phyloP scores from a whole-genome alignment of 2,329 filamentous ascomycete genomes.

The Botryosphaeria dothidea region DNA sequence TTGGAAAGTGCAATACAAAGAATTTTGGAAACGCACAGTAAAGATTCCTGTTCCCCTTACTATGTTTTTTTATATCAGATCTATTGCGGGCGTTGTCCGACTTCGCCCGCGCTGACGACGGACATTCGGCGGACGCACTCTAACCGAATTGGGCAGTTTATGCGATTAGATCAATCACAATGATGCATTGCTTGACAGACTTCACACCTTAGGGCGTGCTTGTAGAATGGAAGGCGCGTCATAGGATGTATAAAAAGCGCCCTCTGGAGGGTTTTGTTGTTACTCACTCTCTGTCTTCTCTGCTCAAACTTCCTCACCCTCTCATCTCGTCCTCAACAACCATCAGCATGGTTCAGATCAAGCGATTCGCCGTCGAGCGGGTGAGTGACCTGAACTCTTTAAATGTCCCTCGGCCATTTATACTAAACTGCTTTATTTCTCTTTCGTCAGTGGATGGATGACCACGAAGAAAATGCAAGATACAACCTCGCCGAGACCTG shows the following conservation, averaged over 20 bases:
- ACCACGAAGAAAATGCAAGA: conserved; percentile 52
- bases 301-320: neutral
- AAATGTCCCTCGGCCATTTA: too few relatives aligned
- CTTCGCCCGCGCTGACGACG: neutral
- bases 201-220: neutral
- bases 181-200: neutral
- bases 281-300: neutral
- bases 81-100: neutral
- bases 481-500: conserved; percentile 81
- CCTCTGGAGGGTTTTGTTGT: neutral
- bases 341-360: conserved; percentile 21
- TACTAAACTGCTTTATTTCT: too few relatives aligned
- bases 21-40: too few relatives aligned
- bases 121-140: too few relatives aligned
- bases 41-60: too few relatives aligned
- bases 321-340: neutral
- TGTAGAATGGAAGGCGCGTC: neutral
- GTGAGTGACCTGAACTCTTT: neutral
- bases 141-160: neutral
- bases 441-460: conserved; percentile 65
- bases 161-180: neutral
- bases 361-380: conserved; percentile 2
- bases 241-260: neutral
- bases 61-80: too few relatives aligned
- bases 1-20: neutral